Conservation (phyloP, 2,329 filamentous ascomycete species). For the Bimuria novae-zelandiae region DNA sequence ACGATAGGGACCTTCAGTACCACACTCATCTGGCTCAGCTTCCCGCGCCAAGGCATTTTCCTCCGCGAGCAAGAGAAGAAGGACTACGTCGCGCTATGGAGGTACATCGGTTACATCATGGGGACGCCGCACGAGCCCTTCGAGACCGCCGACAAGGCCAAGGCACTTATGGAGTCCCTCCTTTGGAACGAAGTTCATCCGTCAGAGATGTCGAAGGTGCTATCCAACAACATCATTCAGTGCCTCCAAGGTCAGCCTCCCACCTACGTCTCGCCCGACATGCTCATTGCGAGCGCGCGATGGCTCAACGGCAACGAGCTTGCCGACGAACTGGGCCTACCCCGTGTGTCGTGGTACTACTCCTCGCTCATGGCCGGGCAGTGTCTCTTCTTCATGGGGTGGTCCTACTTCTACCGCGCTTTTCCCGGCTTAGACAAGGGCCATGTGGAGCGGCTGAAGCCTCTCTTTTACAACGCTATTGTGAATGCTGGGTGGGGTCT, state of each 20-base stretch:
- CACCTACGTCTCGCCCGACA: constrained; percentile 66
- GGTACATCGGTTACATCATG: constrained; percentile 72
- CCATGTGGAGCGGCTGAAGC: constrained; percentile 58
- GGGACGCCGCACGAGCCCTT: constrained; percentile 69
- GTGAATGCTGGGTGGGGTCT: constrained; percentile 69
- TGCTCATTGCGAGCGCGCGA: constrained; percentile 69
- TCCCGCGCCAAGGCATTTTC: constrained; percentile 75
- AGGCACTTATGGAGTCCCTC: constrained; percentile 69
- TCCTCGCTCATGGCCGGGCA: constrained; percentile 65
- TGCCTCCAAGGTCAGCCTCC: constrained; percentile 70
- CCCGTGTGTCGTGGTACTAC: constrained; percentile 62
- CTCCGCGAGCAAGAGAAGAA: constrained; percentile 64
- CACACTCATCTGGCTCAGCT: constrained; percentile 67
- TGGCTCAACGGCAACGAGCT: constrained; percentile 73
- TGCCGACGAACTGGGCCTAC: constrained; percentile 62
- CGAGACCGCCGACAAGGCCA: constrained; percentile 59
- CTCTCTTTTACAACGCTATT: constrained; percentile 62
- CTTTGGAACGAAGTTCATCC: constrained; percentile 70
- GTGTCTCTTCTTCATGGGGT: constrained; percentile 66
- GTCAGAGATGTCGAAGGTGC: constrained; percentile 62
- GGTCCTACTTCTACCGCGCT: constrained; percentile 58
- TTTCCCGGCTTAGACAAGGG: constrained; percentile 55
- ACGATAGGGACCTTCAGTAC: constrained; percentile 74
- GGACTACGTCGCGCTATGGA: constrained; percentile 77
- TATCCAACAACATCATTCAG: constrained; percentile 77